Evolutionary conservation across 1,284 basidiomycete species (phyloP).

Genomic region (Boletus sp.): DNA sequence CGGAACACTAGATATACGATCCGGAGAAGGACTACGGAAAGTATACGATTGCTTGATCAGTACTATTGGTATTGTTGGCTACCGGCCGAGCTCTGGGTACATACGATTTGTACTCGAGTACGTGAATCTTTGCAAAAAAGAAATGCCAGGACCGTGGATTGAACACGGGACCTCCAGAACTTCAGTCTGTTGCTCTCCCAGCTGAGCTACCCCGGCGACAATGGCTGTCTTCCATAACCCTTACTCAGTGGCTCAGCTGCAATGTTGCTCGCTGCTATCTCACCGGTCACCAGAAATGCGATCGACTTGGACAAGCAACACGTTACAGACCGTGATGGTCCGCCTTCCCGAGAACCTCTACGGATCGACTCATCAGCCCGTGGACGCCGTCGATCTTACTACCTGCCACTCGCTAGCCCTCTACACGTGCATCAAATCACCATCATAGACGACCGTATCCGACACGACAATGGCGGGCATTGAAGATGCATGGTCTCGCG

Average conservation of each 20-base stretch:
- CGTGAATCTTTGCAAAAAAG: conserved; percentile 44
- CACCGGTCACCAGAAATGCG: neutral
- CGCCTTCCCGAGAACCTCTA: neutral
- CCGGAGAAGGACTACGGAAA: conserved; percentile 91
- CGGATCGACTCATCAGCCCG: neutral
- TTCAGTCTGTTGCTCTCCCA: conserved; percentile 85
- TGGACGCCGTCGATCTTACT: neutral
- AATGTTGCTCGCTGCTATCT: too few relatives aligned
- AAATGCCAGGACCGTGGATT: conserved; percentile 58
- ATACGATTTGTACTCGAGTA: neutral
- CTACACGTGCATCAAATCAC: conserved; percentile 13
- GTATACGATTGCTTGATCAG: conserved; percentile 74
- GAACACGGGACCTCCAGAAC: conserved; percentile 59
- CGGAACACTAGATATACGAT: conserved; percentile 71
- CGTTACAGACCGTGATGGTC: neutral
- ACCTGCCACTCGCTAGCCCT: conserved; percentile 13
- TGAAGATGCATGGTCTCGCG: conserved; percentile 16
- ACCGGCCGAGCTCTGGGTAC: neutral
- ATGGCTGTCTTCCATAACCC: too few relatives aligned
- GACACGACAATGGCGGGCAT: conserved; percentile 4
- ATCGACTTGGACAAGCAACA: neutral
- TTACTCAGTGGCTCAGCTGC: too few relatives aligned
- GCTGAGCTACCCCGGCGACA: conserved; percentile 59
- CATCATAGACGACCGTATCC: conserved; percentile 8
- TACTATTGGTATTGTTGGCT: neutral